Percentiles rank a stretch among this genome's conserved stretches.
These are phyloP conservation scores for Cladosporium oxysporum DNA, from an alignment of 2,329 filamentous ascomycete genomes.

Conservation along the genomic window DNA sequence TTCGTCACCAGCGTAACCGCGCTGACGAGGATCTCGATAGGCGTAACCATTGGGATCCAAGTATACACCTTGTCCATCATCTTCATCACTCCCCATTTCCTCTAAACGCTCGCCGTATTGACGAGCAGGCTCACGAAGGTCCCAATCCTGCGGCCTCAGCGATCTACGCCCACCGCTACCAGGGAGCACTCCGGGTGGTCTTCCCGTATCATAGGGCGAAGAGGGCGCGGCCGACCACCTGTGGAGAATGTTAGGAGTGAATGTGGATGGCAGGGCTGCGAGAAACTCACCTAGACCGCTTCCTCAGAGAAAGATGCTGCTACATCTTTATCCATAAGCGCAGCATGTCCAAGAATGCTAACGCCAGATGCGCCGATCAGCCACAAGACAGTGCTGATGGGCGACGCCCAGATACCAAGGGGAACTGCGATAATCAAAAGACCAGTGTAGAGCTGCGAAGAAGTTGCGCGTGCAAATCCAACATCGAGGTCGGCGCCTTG, in stretches of 20 bases:
- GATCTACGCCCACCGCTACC: slow-evolving; percentile 60
- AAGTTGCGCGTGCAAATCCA: slow-evolving; percentile 77
- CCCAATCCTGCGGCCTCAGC: slow-evolving; percentile 42
- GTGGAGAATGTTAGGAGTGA: not conserved
- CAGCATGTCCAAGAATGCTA: slow-evolving; percentile 89
- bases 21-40: slow-evolving; percentile 26
- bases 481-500: slow-evolving; percentile 86
- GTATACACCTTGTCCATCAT: slow-evolving; percentile 47
- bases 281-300: slow-evolving; percentile 78
- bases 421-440: slow-evolving; percentile 82
- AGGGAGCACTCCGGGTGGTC: slow-evolving; percentile 76
- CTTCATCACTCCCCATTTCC: slow-evolving; percentile 62
- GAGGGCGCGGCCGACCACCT: slow-evolving; percentile 94
- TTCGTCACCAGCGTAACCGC: slow-evolving; percentile 46
- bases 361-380: slow-evolving; percentile 93
- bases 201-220: slow-evolving; percentile 93
- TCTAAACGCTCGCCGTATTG: slow-evolving; percentile 55
- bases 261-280: too few relatives aligned
- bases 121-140: slow-evolving; percentile 42
- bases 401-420: slow-evolving; percentile 80
- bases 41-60: slow-evolving; percentile 44
- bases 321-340: slow-evolving; percentile 97
- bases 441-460: slow-evolving; percentile 90
- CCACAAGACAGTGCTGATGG: slow-evolving; percentile 85
- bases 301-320: slow-evolving; percentile 99